These are phyloP conservation scores for Apiospora arundinis DNA, from an alignment of 2,329 filamentous ascomycete species.

Conservation along the genomic window DNA sequence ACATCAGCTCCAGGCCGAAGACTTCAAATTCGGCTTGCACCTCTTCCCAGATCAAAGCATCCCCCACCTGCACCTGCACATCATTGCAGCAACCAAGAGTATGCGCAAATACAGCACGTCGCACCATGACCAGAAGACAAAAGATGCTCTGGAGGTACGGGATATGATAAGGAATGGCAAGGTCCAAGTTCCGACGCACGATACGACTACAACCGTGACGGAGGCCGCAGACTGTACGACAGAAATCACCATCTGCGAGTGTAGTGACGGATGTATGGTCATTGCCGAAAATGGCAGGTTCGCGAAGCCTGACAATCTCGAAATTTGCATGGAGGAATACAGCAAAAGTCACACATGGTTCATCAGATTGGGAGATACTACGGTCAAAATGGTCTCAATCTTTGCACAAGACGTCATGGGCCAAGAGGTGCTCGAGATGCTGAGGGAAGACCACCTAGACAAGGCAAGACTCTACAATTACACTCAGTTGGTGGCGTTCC, in stretches of 20 bases:
- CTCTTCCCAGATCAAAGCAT: slow-evolving; percentile 32
- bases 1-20: slow-evolving; percentile 23
- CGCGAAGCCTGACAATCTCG: background rate
- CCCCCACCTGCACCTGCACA: slow-evolving; percentile 32
- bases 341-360: background rate
- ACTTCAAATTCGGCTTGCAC: slow-evolving; percentile 34
- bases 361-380: background rate
- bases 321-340: background rate
- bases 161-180: slow-evolving; percentile 26
- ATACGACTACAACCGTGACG: background rate
- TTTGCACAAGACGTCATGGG: background rate
- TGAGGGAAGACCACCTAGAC: background rate
- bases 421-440: background rate
- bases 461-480: background rate
- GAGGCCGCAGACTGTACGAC: background rate
- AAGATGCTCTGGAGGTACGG: slow-evolving; percentile 30
- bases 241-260: background rate
- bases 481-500: background rate
- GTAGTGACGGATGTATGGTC: background rate
- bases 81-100: slow-evolving; percentile 25
- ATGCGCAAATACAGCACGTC: slow-evolving; percentile 29
- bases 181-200: background rate
- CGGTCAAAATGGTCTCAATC: background rate
- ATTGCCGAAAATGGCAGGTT: background rate
- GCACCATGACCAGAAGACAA: slow-evolving; percentile 32